Base-by-base conservation (phyloP, 2,329 filamentous ascomycete species). In the Curvularia sp. region DNA sequence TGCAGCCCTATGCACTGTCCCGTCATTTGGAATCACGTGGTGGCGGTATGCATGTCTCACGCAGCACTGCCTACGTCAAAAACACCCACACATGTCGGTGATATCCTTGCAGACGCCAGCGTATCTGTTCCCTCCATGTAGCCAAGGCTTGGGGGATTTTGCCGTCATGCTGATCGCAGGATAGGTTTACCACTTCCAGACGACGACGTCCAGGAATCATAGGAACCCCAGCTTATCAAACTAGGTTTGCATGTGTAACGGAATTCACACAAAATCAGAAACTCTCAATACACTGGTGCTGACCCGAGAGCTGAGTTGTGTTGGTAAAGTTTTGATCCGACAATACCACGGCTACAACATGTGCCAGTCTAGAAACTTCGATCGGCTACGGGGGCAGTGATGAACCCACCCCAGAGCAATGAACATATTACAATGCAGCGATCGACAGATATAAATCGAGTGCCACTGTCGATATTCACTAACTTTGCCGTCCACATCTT, bases 1-100 rank as follows among this genome's bases (percentile, higher is more conserved):
- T 75, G 72, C 72, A 75, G 71, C 72, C 71, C 69, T 74, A 75
- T 71, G 71, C 70, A 64, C 55, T 24, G 54, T 65, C 69, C 72
- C 69, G 71, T 62, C 64, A 68, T 56, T 57, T 60, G 55, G 58
- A 44, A 55, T 63, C 70, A 74, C 70, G 71, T 71, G 67, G 70
- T 58, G 51, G 57, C 58, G 57, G 56, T 61, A 64, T 62, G 60
- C 55, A 66, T 67, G 68, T 73, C 68, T 72, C 62, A 74, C 67
- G 55, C 66, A 59, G 57, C 54, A 53, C 51, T 42, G 44, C 52
- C 28, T 30, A 38, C 30, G 31, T 52, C 52, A 28, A 46, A 35
- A 42, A 42, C 41, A 49, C 41, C 39, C 33, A 20, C 33, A 20
- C 49, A 35, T n/a, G 44, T 30, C 53, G 44, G 56, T 43, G 41